These are phyloP conservation scores for Cladosporium colombiae DNA, from an alignment of 2,329 filamentous ascomycete genomes.

Conservation along the genomic window DNA sequence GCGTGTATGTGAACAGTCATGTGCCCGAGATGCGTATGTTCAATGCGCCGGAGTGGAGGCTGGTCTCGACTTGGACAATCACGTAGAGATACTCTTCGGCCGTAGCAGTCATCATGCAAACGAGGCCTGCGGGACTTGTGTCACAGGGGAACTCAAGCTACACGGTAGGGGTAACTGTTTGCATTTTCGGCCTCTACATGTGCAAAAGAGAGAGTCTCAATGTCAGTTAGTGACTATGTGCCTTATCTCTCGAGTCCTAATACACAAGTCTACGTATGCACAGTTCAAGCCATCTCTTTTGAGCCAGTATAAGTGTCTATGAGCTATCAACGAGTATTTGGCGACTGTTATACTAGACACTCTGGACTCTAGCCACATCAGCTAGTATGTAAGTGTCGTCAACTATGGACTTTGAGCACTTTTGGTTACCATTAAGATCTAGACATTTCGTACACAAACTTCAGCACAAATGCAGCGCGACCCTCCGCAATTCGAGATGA, in stretches of 20 bases:
- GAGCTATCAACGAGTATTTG: not conserved
- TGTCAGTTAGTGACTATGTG: not conserved
- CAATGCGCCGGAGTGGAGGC: not conserved
- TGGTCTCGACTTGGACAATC: not conserved
- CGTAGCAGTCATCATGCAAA: not conserved
- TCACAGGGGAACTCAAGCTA: not conserved
- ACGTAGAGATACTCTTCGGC: not conserved
- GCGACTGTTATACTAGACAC: too few relatives aligned
- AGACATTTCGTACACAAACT: not conserved
- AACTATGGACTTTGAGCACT: not conserved
- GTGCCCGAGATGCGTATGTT: not conserved
- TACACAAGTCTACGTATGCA: not conserved
- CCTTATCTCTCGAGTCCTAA: not conserved
- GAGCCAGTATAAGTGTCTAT: not conserved
- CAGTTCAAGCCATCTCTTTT: not conserved
- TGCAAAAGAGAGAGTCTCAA: not conserved
- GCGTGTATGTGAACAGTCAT: conserved; percentile 1
- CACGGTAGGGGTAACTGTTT: not conserved
- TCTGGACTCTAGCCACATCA: too few relatives aligned
- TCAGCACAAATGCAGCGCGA: not conserved
- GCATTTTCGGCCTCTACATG: not conserved
- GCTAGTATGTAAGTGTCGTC: not conserved
- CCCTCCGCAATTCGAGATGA: not conserved
- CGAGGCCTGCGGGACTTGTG: not conserved
- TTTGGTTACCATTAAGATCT: not conserved